Conservation (phyloP, 129 eudicot species). For the Logfia minima region DNA sequence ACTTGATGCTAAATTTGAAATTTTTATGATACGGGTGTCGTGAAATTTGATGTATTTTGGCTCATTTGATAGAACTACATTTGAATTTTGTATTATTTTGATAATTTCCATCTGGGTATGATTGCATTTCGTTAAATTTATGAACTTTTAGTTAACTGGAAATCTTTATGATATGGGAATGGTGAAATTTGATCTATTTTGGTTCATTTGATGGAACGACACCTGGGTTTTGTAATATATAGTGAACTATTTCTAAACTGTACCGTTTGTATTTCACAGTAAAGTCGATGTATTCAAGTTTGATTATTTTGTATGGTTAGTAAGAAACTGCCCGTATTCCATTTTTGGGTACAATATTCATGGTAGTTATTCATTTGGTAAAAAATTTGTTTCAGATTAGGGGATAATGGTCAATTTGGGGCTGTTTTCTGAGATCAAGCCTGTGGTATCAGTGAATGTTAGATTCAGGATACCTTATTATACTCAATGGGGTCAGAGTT, state of each 20-base stretch:
- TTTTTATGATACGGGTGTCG: neutral
- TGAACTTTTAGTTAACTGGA: neutral
- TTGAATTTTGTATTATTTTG: neutral
- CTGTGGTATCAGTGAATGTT: conserved; percentile 54
- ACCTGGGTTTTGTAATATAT: conserved; percentile 1
- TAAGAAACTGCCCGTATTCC: conserved; percentile 7
- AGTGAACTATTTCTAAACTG: neutral
- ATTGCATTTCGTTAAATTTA: conserved; percentile 7
- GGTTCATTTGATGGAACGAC: neutral
- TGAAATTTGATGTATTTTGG: neutral
- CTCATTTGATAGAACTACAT: neutral
- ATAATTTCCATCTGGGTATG: neutral
- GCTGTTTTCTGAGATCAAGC: conserved; percentile 58
- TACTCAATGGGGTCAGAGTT: conserved; percentile 95
- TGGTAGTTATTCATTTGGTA: neutral
- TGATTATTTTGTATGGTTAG: neutral
- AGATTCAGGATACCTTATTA: conserved; percentile 83
- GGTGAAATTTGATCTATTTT: neutral
- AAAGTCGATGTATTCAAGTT: neutral
- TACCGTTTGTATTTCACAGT: neutral
- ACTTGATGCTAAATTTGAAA: neutral
- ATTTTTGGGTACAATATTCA: neutral
- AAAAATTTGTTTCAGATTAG: conserved; percentile 26
- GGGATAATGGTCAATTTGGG: conserved; percentile 64
- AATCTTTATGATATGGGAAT: neutral